These are phyloP conservation scores for Monilinia aucupariae DNA, from an alignment of 2,329 filamentous ascomycete species.

Conservation along the genomic window DNA sequence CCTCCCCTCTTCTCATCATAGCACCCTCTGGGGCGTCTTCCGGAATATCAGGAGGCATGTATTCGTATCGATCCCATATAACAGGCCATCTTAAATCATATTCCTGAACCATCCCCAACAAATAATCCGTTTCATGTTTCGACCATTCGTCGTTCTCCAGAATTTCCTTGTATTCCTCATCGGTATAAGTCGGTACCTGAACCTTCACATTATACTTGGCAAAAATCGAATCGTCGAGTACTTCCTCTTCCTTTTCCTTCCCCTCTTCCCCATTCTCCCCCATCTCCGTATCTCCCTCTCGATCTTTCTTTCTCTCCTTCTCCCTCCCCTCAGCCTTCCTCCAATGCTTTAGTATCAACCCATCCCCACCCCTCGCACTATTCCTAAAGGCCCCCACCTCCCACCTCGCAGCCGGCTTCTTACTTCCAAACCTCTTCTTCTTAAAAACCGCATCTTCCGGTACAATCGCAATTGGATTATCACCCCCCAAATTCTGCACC, in stretches of 20 bases:
- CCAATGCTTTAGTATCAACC: constrained; percentile 75
- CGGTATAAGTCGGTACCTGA: constrained; percentile 72
- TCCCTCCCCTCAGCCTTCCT: constrained; percentile 51
- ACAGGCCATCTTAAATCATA: constrained; percentile 88
- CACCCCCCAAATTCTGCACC: constrained; percentile 59
- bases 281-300: constrained; percentile 38
- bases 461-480: constrained; percentile 62
- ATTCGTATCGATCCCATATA: constrained; percentile 91
- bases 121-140: constrained; percentile 88
- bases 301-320: constrained; percentile 42
- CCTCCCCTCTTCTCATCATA: constrained; percentile 41
- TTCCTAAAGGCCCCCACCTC: constrained; percentile 68
- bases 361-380: constrained; percentile 62
- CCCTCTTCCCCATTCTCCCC: constrained; percentile 37
- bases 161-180: constrained; percentile 76
- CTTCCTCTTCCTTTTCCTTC: constrained; percentile 6
- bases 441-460: constrained; percentile 56
- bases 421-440: constrained; percentile 49
- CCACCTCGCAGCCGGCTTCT: constrained; percentile 58
- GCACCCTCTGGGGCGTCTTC: not conserved
- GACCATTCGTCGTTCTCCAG: constrained; percentile 76
- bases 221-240: constrained; percentile 58
- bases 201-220: constrained; percentile 84
- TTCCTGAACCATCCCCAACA: constrained; percentile 68
- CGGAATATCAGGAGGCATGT: constrained; percentile 39